Conservation (phyloP, 2,329 filamentous ascomycete genomes). For the Knoxdaviesia proteae region DNA sequence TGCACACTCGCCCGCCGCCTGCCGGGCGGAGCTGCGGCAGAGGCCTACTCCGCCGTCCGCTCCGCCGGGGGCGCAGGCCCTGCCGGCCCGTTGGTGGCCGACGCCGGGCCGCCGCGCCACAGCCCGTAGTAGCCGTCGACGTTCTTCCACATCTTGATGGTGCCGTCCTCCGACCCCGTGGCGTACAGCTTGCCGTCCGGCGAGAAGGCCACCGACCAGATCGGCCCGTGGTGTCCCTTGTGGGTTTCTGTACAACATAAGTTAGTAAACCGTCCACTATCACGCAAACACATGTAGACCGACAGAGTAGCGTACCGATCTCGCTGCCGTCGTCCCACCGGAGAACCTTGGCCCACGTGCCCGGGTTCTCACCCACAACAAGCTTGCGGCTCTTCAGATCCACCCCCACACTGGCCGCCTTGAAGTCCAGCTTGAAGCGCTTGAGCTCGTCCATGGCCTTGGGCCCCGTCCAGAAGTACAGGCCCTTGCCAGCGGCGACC, state of each 20-base stretch:
- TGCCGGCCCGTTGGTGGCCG: conserved; percentile 1
- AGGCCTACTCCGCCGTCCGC: conserved; percentile 5
- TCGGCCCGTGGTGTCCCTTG: conserved; percentile 91
- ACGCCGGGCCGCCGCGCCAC: conserved; percentile 30
- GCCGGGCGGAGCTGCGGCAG: background rate
- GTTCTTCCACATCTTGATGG: conserved; percentile 78
- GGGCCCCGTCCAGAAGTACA: conserved; percentile 74
- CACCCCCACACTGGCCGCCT: conserved; percentile 76
- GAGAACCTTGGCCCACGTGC: conserved; percentile 94
- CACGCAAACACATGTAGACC: background rate
- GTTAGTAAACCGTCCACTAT: conserved; percentile 3
- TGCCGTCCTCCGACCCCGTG: conserved; percentile 91
- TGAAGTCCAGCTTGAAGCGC: conserved; percentile 57
- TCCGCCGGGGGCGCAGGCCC: too few species aligned
- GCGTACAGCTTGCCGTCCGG: conserved; percentile 93
- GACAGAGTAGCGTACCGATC: conserved; percentile 32
- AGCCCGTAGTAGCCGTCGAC: conserved; percentile 44
- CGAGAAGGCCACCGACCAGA: conserved; percentile 90
- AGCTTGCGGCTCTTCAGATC: conserved; percentile 65
- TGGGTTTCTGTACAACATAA: conserved; percentile 44
- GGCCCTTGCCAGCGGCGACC: conserved; percentile 82
- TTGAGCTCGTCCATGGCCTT: conserved; percentile 56
- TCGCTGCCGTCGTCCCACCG: conserved; percentile 69
- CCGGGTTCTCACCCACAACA: conserved; percentile 74
- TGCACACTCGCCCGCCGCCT: conserved; percentile 1